Base-by-base conservation (phyloP, 257 asterid species). In the Orobanche coerulescens region DNA sequence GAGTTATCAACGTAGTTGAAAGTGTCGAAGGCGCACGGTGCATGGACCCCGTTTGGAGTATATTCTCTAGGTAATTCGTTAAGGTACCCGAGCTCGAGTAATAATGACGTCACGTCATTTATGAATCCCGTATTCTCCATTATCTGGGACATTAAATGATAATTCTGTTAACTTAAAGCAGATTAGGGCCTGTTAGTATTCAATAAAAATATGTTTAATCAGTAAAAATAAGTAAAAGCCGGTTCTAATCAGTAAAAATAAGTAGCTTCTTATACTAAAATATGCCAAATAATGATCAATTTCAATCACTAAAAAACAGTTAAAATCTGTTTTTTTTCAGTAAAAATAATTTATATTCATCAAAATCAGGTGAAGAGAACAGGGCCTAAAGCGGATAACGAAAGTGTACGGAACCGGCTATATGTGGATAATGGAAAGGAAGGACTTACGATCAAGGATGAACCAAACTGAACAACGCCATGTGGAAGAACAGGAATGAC, bases 401-500 rank as follows among this genome's bases (percentile, higher is more conserved):
- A n/a, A n/a, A n/a, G n/a, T n/a, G n/a, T n/a, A n/a, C n/a, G n/a
- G n/a, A n/a, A n/a, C n/a, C n/a, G n/a, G 48, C 31, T 57, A 50
- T 16, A 42, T 2, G 11, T 7, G 15, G 60, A 53, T 16, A 18
- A 40, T 12, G 42, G 43, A 47, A 25, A 9, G 4, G 43, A 49
- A 22, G 47, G 16, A 64, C 83, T 71, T 72, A 82, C 88, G 3
- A 75, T 58, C 79, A 61, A 64, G 78, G 44, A 36, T 23, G 98
- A 92, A 72, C 96, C 98, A 75, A 88, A 83, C 61, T 88, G 98
- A 67, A 92, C 84, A 55, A 92, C 91, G 1, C 98, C 98, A 54
- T 86, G 95, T 26, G 98, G 97, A 66, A 88, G 84, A 62, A 88
- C 91, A 15, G 97, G 98, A 64, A 92, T 69, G 44, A 84, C 91